A percentile compares a stretch with the other conserved stretches of the same genome.
phyloP scores from a whole-genome alignment of 768 basidiomycete genomes.

The Suillus americanus region DNA sequence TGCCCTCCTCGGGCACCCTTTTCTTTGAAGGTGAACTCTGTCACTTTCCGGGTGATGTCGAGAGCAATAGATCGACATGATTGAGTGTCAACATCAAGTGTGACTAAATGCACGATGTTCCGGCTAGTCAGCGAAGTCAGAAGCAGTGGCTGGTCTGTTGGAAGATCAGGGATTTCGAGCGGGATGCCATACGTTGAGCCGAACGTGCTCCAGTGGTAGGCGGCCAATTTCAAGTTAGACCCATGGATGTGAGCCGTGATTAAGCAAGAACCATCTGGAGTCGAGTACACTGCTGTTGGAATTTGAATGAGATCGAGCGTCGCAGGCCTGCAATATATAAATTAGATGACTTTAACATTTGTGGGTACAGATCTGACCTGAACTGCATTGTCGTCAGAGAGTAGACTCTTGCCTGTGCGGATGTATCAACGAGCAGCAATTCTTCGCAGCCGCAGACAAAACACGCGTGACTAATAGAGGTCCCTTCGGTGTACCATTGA shows the following conservation, averaged over 20 bases:
- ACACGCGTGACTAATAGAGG: slow-evolving; percentile 34
- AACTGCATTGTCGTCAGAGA: slow-evolving; percentile 55
- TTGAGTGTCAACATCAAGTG: slow-evolving; percentile 33
- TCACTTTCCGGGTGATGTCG: slow-evolving; percentile 53
- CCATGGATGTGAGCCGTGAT: slow-evolving; percentile 31
- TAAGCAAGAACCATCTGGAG: slow-evolving; percentile 57
- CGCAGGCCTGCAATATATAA: slow-evolving; percentile 38
- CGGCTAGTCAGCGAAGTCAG: slow-evolving; percentile 49
- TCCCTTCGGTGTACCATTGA: slow-evolving; percentile 39
- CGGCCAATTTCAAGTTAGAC: slow-evolving; percentile 25
- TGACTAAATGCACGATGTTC: slow-evolving; percentile 42
- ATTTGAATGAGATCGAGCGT: slow-evolving; percentile 37
- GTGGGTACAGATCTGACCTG: slow-evolving; percentile 35
- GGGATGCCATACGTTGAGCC: slow-evolving; percentile 47
- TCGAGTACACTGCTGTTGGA: slow-evolving; percentile 40
- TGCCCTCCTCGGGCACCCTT: slow-evolving; percentile 30
- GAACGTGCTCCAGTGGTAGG: slow-evolving; percentile 59
- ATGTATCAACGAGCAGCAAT: slow-evolving; percentile 47
- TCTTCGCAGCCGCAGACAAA: slow-evolving; percentile 55
- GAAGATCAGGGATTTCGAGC: slow-evolving; percentile 32
- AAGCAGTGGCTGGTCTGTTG: slow-evolving; percentile 19
- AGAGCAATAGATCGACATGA: slow-evolving; percentile 44
- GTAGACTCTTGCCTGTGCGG: slow-evolving; percentile 44
- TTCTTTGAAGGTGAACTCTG: slow-evolving; percentile 56
- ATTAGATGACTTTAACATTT: not conserved